Evolutionary conservation across 208 protist genomes (phyloP), one percentile per base, ranked within the genome.

Genomic region (Trypanosoma lewisi): DNA sequence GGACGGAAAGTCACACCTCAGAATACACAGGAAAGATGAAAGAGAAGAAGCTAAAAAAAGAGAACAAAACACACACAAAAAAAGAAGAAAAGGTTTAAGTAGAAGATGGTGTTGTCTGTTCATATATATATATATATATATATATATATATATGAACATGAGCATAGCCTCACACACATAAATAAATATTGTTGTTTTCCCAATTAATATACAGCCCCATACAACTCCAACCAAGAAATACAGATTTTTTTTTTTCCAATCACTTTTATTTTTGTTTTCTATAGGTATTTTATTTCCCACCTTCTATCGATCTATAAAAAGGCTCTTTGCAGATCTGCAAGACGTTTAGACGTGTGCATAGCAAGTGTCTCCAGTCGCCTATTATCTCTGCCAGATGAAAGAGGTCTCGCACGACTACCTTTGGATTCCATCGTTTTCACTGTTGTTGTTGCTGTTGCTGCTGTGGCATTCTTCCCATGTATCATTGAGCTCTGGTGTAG

Each of bases 251-350:
- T 30, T 30, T 55, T 37, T 23, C 28, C 16, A 33, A 4, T 16
- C 14, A 1, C 37, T 19, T 55, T 36, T 36, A 2, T 30, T 36
- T 1, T 54, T 54, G 21, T 19, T 17, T 54, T 19, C 19, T 54
- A 54, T 37, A 27, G 11, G 8, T 5, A 17, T 19, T 42, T 42
- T 7, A 48, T 14, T 12, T 51, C 27, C n/a, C 12, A 28, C 14
- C n/a, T 45, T 31, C n/a, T 34, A 48, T 37, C 8, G 47, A 2
- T 73, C 60, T 73, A 73, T 73, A 64, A 47, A 47, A 73, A 63
- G 12, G 67, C 53, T 30, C 54, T 45, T 30, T 73, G 59, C 49
- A 73, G 53, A 21, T 67, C 67, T 19, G 58, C 67, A 25, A 73
- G 53, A 36, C 67, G 67, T 36, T 44, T 56, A 12, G 67, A 61